These are phyloP conservation scores for Sinapis alba DNA, from an alignment of 441 rosid species.

Conservation along the genomic window DNA sequence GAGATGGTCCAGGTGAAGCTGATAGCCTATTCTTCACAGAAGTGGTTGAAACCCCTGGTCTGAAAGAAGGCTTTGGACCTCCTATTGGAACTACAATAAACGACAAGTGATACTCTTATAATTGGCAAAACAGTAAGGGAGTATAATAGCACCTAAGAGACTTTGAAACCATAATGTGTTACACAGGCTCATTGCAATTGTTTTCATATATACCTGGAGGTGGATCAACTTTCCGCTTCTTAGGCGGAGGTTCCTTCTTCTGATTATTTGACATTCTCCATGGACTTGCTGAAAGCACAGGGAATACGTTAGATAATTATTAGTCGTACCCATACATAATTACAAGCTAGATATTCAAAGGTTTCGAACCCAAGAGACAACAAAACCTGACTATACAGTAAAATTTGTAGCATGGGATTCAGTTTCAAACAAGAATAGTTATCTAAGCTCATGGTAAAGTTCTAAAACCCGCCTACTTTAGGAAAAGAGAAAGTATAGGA, in stretches of 20 bases:
- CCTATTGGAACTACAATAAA: constrained; percentile 48
- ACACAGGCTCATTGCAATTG: constrained; percentile 13
- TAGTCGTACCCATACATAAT: neutral
- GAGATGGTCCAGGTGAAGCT: constrained; percentile 76
- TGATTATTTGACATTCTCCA: constrained; percentile 60
- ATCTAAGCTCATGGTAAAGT: neutral
- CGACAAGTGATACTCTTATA: neutral
- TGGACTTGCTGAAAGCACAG: constrained; percentile 63
- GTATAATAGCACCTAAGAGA: constrained; percentile 19
- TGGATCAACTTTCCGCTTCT: constrained; percentile 86
- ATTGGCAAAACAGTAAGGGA: constrained; percentile 10
- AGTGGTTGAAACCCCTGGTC: constrained; percentile 52
- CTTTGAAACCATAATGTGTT: constrained; percentile 25
- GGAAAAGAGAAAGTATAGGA: constrained; percentile 13
- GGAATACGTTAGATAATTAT: constrained; percentile 20
- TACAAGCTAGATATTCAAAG: constrained; percentile 14
- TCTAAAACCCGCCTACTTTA: constrained; percentile 14
- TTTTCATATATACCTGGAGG: constrained; percentile 56
- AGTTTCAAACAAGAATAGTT: constrained; percentile 18
- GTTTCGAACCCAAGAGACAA: constrained; percentile 23
- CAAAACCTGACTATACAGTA: constrained; percentile 18
- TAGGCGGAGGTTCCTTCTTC: constrained; percentile 80
- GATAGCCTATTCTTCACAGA: constrained; percentile 59
- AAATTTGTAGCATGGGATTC: constrained; percentile 28
- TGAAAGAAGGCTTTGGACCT: constrained; percentile 60